Evolutionary conservation across 163 green algal species (phyloP), one percentile per base, ranked within the genome.

Genomic region (Prototheca stagnorum): DNA sequence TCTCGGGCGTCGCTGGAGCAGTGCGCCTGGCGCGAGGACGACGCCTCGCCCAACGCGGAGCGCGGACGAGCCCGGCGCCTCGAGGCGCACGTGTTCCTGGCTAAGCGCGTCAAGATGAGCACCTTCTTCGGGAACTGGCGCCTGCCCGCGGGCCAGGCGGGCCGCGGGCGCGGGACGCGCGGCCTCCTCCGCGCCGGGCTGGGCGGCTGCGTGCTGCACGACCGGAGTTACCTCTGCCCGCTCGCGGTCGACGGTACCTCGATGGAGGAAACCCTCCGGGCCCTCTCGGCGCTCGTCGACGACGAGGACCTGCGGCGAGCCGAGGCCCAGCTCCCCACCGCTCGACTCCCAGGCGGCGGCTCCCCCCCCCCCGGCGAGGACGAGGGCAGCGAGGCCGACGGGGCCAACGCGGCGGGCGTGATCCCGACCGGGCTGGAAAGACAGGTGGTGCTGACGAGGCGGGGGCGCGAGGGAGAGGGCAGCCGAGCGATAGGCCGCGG

Each of bases 81-180:
- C 27, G 50, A 59, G 52, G 67, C 55, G 20, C 65, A 74, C 57
- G 41, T 59, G 19, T 74, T 56, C 56, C 65, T 70, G 42, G 65
- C 65, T 29, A 74, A 70, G 41, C 54, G 65, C 39, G 56, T 70
- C 42, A 3, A 19, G 15, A 74, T 74, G 54, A 21, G 44, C 15
- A 17, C 3, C 19, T 8, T 4, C 24, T 49, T 21, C 19, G 42
- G 42, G 19, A n/a, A n/a, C n/a, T 49, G 48, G 29, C 11, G n/a
- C 12, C 42, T 34, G 21, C 28, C 53, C n/a, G 5, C 28, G 35
- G 8, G 35, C 22, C 31, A 4, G 19, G 31, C 44, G 24, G 36
- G n/a, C 19, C 17, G 6, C 9, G 42, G 42, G 19, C 23, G 22
- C 15, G 42, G 24, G 19, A 3, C 8, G 9, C 7, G 24, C 15